phyloP scores from a whole-genome alignment of 2,329 filamentous ascomycete species.

The Aureobasidium sp. region DNA sequence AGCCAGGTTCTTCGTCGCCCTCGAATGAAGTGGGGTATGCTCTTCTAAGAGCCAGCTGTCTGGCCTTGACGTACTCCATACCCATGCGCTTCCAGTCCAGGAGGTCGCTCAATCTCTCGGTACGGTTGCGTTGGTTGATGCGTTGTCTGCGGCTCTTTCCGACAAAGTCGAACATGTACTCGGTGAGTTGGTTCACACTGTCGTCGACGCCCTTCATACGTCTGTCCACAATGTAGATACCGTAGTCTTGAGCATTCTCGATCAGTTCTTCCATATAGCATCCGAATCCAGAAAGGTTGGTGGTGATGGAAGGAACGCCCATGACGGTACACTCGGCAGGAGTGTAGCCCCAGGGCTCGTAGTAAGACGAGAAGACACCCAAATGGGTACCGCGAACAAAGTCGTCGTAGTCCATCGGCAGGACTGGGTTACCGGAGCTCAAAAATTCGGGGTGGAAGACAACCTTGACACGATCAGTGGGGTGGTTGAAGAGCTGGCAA shows the following conservation, averaged over 20 bases:
- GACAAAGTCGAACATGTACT: slow-evolving; percentile 90
- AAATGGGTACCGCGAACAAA: slow-evolving; percentile 96
- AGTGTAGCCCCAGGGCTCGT: slow-evolving; percentile 98
- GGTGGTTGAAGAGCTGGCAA: slow-evolving; percentile 95
- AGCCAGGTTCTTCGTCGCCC: slow-evolving; percentile 70
- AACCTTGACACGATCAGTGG: slow-evolving; percentile 89
- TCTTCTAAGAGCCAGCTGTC: slow-evolving; percentile 81
- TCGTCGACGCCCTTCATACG: slow-evolving; percentile 93
- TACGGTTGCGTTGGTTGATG: slow-evolving; percentile 97
- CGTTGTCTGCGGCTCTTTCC: slow-evolving; percentile 90
- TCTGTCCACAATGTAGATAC: slow-evolving; percentile 97
- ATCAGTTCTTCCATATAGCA: slow-evolving; percentile 99
- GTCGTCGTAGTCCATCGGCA: slow-evolving; percentile 95
- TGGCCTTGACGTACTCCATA: slow-evolving; percentile 96
- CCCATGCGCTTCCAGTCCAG: slow-evolving; percentile 99
- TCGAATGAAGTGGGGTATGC: slow-evolving; percentile 85
- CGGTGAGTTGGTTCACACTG: slow-evolving; percentile 88
- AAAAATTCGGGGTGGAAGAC: slow-evolving; percentile 98
- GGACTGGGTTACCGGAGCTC: slow-evolving; percentile 87
- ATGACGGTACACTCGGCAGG: slow-evolving; percentile 97
- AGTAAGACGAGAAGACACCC: slow-evolving; percentile 94
- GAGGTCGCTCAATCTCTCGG: slow-evolving; percentile 86
- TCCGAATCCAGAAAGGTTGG: slow-evolving; percentile 93
- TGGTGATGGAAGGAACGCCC: slow-evolving; percentile 97
- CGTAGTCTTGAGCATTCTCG: slow-evolving; percentile 95